These are phyloP conservation scores for Neocallimastix lanati DNA, from an alignment of 192 early-diverging fungal species.

Conservation along the genomic window DNA sequence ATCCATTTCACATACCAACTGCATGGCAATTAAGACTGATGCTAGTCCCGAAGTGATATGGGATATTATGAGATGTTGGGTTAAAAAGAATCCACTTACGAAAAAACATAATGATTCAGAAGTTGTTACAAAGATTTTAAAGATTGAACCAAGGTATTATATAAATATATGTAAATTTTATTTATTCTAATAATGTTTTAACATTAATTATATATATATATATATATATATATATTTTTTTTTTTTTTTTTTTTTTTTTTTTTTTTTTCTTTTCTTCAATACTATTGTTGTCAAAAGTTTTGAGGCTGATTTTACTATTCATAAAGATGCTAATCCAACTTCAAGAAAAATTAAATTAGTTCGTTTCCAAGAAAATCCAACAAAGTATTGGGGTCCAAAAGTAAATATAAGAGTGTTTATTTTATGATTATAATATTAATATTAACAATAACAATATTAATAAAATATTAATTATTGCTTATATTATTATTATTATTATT, in stretches of 20 bases:
- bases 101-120: constrained; percentile 43
- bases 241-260: too few relatives aligned
- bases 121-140: constrained; percentile 49
- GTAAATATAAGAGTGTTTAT: constrained; percentile 3
- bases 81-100: constrained; percentile 48
- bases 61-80: constrained; percentile 74
- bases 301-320: constrained; percentile 53
- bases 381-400: constrained; percentile 92
- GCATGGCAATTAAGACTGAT: constrained; percentile 77
- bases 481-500: too few relatives aligned
- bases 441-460: too few relatives aligned
- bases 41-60: constrained; percentile 72
- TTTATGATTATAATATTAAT: too few relatives aligned
- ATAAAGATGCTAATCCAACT: constrained; percentile 51
- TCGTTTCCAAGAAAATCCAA: constrained; percentile 90
- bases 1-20: constrained; percentile 63
- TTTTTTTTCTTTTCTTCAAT: too few relatives aligned
- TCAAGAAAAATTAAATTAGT: constrained; percentile 68
- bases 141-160: neutral
- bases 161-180: neutral
- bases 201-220: neutral
- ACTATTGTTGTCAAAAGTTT: constrained; percentile 12
- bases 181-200: neutral
- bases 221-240: neutral
- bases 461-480: too few relatives aligned